Percentiles rank a stretch among this genome's conserved stretches.
Evolutionary conservation across 164 flowering plant genomes (phyloP).

Genomic region (Amborella trichopoda): DNA sequence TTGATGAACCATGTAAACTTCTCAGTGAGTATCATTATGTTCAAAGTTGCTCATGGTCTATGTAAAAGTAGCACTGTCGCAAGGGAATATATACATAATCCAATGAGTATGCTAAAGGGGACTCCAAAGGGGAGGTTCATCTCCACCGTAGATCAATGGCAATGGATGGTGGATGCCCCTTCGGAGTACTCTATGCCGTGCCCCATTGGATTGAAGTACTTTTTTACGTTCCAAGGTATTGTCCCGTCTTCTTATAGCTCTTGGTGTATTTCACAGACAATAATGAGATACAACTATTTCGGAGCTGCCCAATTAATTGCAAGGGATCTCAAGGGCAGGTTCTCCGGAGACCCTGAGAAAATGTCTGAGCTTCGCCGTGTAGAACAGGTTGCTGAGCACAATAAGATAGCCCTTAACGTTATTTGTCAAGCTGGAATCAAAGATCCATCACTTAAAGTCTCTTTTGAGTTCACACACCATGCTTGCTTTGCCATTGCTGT

Average conservation of each 20-base stretch:
- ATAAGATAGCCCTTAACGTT: conserved; percentile 65
- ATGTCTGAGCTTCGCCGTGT: conserved; percentile 60
- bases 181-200: no score
- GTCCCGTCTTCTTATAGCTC: no score
- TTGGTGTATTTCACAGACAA: no score
- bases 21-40: conserved; percentile 36
- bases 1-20: conserved; percentile 42
- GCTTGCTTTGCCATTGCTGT: conserved; percentile 70
- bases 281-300: conserved; percentile 58
- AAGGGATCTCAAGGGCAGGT: conserved; percentile 62
- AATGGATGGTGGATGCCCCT: no score
- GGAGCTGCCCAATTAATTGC: conserved; percentile 79
- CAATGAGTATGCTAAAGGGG: no score
- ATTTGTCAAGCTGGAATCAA: conserved; percentile 42
- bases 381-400: conserved; percentile 93
- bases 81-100: no score
- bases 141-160: no score
- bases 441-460: conserved; percentile 68
- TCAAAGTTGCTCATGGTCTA: no score
- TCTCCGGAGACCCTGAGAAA: conserved; percentile 56
- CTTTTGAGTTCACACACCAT: conserved; percentile 77
- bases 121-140: no score
- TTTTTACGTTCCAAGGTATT: no score
- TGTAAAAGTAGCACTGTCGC: no score
- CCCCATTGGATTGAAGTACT: no score